Evolutionary conservation across 495 filamentous ascomycete genomes (phyloP).

Genomic region (Daldinia bambusicola): DNA sequence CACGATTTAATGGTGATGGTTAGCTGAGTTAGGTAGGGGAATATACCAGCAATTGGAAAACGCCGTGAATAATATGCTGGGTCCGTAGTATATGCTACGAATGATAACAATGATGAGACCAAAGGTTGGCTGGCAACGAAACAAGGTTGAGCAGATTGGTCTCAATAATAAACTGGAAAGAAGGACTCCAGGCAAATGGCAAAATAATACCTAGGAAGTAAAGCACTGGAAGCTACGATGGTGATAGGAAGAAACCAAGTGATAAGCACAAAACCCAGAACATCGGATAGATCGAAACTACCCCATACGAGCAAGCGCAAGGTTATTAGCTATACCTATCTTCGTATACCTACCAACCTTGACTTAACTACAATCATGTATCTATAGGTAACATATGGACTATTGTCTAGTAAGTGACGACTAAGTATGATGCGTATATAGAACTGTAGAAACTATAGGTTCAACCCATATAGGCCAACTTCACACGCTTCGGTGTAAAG

Average conservation of each 20-base stretch:
- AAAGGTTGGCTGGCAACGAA: neutral
- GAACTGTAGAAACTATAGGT: too few relatives aligned
- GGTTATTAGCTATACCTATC: slow-evolving; percentile 1
- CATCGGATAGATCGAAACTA: slow-evolving; percentile 1
- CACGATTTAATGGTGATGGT: neutral
- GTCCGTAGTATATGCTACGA: neutral
- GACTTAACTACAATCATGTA: neutral
- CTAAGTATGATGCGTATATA: too few relatives aligned
- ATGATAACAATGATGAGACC: neutral
- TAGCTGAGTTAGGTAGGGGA: neutral
- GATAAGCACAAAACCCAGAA: neutral
- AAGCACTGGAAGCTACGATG: slow-evolving; percentile 4
- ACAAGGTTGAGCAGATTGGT: too few relatives aligned
- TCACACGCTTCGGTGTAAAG: too few relatives aligned
- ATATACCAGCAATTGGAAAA: neutral
- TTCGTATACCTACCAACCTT: neutral
- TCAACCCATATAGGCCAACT: too few relatives aligned
- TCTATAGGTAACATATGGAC: too few relatives aligned
- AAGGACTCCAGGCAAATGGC: too few relatives aligned
- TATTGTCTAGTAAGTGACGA: too few relatives aligned
- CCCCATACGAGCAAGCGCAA: slow-evolving; percentile 20
- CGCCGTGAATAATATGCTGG: neutral
- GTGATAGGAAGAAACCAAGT: neutral
- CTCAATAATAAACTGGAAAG: too few relatives aligned
- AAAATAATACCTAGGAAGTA: neutral